Evolutionary conservation across 148 eudicot species (phyloP).

Genomic region (Nepenthes mirabilis): DNA sequence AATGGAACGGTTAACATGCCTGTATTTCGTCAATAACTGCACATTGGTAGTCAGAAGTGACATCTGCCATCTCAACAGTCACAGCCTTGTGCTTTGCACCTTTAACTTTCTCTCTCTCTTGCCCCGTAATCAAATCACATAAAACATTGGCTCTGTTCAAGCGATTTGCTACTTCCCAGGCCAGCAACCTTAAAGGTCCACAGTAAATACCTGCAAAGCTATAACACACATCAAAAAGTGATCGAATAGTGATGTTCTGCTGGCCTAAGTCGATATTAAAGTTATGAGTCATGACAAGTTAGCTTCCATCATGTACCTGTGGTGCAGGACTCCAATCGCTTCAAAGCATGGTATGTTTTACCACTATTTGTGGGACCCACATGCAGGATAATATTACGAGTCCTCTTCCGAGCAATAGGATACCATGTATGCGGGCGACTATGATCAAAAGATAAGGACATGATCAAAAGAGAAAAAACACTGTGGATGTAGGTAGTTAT

Average conservation of each 20-base stretch:
- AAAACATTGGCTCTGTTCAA: constrained; percentile 79
- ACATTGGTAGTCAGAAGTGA: constrained; percentile 56
- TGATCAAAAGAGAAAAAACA: neutral
- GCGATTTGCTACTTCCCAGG: constrained; percentile 97
- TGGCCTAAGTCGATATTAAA: neutral
- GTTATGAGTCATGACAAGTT: neutral
- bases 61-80: constrained; percentile 98
- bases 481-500: neutral
- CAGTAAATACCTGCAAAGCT: constrained; percentile 69
- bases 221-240: constrained; percentile 2
- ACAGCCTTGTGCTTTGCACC: constrained; percentile 83
- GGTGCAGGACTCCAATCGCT: constrained; percentile 71
- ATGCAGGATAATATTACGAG: constrained; percentile 60
- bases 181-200: constrained; percentile 90
- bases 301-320: constrained; percentile 40
- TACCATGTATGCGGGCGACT: constrained; percentile 97
- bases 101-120: constrained; percentile 80
- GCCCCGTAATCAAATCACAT: constrained; percentile 92
- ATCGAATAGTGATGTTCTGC: neutral
- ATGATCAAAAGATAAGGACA: constrained; percentile 3
- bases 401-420: constrained; percentile 78
- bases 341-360: constrained; percentile 81
- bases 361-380: constrained; percentile 99
- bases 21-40: constrained; percentile 96
- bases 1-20: constrained; percentile 28